Evolutionary conservation across 768 basidiomycete genomes (phyloP), one percentile per base, ranked within the genome.

Genomic region (Psilocybe cubensis): DNA sequence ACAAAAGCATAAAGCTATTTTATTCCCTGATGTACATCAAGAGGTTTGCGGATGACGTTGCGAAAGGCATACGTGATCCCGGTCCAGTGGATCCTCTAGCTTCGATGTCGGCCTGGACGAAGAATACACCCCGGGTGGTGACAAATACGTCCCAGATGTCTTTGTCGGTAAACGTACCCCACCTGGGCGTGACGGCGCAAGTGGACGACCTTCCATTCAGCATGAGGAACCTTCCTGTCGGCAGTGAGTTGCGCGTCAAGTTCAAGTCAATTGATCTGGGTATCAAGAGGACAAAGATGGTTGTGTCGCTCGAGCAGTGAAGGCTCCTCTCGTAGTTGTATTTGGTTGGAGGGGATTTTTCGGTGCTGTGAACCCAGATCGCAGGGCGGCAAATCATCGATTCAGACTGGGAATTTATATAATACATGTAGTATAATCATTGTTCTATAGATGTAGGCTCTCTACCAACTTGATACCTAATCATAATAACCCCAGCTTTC

Each of bases 1-100:
- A 62, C 11, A 35, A 45, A 11, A 62, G 58, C 1, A 76, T 84
- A 52, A 20, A 38, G 0, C 56, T 59, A 27, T 79, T 72, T 57
- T 79, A 76, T 73, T 62, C 64, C 14, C 56, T 74, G 12, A 62
- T 71, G 63, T 75, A 72, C 58, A 60, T 83, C 55, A 70, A 75
- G 51, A 67, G 73, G 33, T 78, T 73, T 70, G 73, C 68, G 40
- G 70, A 72, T n/a, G 70, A 65, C 4, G 70, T 62, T 6, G 56
- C 57, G 18, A 58, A 52, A 35, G 70, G 68, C 3, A 50, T 51
- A 17, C 45, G 52, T 28, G 33, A 61, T 20, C 56, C 56, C 21
- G 40, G n/a, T n/a, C n/a, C 46, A 12, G 52, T 46, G 2, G 58
- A 72, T 40, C 71, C 72, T 5, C 52, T 76, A 20, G 63, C 54